These are phyloP conservation scores for Sphagnum tenellum DNA, from an alignment of 225 moss, liverwort and hornwort species.

Conservation along the genomic window DNA sequence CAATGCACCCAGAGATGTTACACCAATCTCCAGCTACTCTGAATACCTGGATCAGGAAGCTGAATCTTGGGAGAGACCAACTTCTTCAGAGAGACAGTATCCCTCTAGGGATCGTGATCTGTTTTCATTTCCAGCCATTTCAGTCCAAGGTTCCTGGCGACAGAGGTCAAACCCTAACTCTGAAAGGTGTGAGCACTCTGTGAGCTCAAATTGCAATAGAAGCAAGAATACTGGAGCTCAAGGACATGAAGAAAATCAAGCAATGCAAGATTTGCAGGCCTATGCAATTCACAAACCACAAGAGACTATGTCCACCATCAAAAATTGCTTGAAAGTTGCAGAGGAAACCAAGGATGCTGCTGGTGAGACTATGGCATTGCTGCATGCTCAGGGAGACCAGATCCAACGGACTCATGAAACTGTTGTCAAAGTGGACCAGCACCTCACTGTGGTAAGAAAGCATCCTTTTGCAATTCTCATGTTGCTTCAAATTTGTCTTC, in stretches of 20 bases:
- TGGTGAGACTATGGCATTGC: slow-evolving; percentile 26
- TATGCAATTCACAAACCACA: slow-evolving; percentile 29
- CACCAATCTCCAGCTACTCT: too few species aligned
- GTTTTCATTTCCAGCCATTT: too few species aligned
- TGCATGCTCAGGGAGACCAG: slow-evolving; percentile 46
- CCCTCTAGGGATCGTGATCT: too few species aligned
- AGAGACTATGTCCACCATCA: slow-evolving; percentile 38
- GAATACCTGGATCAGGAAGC: too few species aligned
- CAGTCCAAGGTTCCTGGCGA: too few species aligned
- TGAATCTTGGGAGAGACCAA: too few species aligned
- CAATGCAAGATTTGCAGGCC: slow-evolving; percentile 4
- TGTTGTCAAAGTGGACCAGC: slow-evolving; percentile 43
- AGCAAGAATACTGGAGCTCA: not conserved
- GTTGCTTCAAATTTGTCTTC: not conserved
- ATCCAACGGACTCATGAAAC: slow-evolving; percentile 52
- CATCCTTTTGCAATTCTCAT: not conserved
- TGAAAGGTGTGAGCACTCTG: not conserved
- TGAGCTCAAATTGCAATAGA: not conserved
- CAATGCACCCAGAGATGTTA: too few species aligned
- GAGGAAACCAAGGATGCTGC: slow-evolving; percentile 46
- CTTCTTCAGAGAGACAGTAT: too few species aligned
- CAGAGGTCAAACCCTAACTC: too few species aligned
- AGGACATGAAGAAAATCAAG: not conserved
- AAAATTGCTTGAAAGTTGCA: slow-evolving; percentile 34
- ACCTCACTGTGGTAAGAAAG: slow-evolving; percentile 39